phyloP scores from a whole-genome alignment of 1,139 yeast genomes.

The Hyphopichia burtonii region DNA sequence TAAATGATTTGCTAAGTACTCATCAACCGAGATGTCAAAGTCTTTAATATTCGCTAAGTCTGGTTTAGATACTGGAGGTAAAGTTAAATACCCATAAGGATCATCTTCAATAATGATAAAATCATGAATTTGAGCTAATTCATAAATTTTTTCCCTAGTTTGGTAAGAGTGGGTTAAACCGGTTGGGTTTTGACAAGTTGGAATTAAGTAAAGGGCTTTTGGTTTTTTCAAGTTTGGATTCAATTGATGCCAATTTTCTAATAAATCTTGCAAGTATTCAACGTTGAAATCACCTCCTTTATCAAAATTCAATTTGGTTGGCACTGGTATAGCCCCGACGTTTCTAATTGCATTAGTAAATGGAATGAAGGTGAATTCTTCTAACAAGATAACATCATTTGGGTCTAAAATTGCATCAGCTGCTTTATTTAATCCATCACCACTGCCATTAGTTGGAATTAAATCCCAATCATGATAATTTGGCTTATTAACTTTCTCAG shows the following conservation, averaged over 20 bases:
- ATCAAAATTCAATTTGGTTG: conserved; percentile 45
- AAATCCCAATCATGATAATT: conserved; percentile 53
- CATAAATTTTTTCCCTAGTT: conserved; percentile 34
- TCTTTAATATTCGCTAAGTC: conserved; percentile 14
- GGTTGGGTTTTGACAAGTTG: conserved; percentile 47
- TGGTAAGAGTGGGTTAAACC: conserved; percentile 39
- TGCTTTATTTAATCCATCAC: conserved; percentile 63
- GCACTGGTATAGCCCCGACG: conserved; percentile 50
- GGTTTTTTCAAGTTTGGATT: conserved; percentile 30
- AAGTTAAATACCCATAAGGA: conserved; percentile 43
- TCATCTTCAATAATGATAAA: conserved; percentile 45
- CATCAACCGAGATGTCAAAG: conserved; percentile 28
- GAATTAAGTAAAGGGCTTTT: conserved; percentile 42
- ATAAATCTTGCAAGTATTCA: conserved; percentile 30
- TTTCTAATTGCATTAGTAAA: conserved; percentile 43
- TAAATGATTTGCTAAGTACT: conserved; percentile 30
- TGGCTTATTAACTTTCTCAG: conserved; percentile 47
- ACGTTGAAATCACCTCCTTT: conserved; percentile 47
- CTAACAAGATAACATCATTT: conserved; percentile 58
- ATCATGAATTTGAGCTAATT: conserved; percentile 38
- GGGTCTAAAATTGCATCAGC: conserved; percentile 55
- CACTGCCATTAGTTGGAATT: conserved; percentile 60
- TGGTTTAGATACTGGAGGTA: conserved; percentile 33
- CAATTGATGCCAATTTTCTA: conserved; percentile 37
- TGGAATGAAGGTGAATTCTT: conserved; percentile 64